Conservation (phyloP, 495 filamentous ascomycete genomes). For the Endocarpon pusillum region DNA sequence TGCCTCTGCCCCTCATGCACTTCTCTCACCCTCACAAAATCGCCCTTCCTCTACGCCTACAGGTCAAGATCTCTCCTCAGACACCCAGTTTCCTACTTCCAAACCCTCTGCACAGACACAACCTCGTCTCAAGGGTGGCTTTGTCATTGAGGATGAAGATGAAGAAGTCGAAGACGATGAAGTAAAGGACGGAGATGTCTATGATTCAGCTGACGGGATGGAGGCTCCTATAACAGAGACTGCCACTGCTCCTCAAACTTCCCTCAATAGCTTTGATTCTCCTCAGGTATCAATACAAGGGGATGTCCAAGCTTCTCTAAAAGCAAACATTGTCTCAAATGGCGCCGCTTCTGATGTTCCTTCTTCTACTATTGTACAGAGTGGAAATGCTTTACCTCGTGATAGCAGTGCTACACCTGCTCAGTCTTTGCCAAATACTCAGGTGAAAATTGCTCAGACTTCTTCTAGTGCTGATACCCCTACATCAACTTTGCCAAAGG, state of each 20-base stretch:
- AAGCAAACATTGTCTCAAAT: conserved; percentile 35
- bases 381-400: no score
- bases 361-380: conserved; percentile 22
- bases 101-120: no score
- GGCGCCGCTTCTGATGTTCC: conserved; percentile 32
- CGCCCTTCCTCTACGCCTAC: no score
- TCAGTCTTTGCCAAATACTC: conserved; percentile 27
- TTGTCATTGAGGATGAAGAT: conserved; percentile 62
- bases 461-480: conserved; percentile 22
- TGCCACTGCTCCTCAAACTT: conserved; percentile 35
- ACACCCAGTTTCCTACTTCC: no score
- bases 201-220: conserved; percentile 37
- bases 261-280: conserved; percentile 39
- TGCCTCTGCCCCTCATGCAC: no score
- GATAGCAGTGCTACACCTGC: conserved; percentile 12
- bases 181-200: conserved; percentile 40
- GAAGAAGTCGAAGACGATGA: conserved; percentile 40
- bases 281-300: conserved; percentile 41
- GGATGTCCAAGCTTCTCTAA: conserved; percentile 34
- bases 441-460: conserved; percentile 21
- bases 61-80: no score
- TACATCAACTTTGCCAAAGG: conserved; percentile 22
- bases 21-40: no score
- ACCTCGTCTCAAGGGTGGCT: conserved; percentile 49
- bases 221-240: conserved; percentile 10